Evolutionary conservation across 2,329 filamentous ascomycete species (phyloP).

Genomic region (Drechmeria coniospora): DNA sequence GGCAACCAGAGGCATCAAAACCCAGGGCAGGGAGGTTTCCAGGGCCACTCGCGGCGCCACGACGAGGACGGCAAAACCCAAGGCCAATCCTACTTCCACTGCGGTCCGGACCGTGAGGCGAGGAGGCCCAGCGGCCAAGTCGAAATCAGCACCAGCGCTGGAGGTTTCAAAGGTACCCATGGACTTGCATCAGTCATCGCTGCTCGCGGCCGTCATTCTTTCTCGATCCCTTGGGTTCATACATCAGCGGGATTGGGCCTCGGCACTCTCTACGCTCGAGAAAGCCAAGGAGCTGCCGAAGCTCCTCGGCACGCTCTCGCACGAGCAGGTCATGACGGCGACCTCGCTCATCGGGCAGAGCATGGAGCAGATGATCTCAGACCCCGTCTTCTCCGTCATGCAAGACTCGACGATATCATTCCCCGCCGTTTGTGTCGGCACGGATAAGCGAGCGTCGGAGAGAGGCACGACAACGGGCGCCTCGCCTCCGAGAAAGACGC

Average conservation of each 20-base stretch:
- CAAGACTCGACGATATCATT: slow-evolving; percentile 88
- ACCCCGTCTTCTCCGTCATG: slow-evolving; percentile 77
- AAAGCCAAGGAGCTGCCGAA: slow-evolving; percentile 29
- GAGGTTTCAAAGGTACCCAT: slow-evolving; percentile 10
- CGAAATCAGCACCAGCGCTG: slow-evolving; percentile 7
- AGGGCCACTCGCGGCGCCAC: slow-evolving; percentile 12
- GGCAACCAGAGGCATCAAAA: slow-evolving; percentile 1
- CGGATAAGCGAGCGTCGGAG: slow-evolving; percentile 24
- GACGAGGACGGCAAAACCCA: slow-evolving; percentile 9
- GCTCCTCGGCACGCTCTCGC: slow-evolving; percentile 20
- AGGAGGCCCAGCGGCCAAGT: slow-evolving; percentile 7
- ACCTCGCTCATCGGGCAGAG: slow-evolving; percentile 54
- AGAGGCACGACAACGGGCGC: slow-evolving; percentile 17
- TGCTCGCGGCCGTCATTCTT: slow-evolving; percentile 19
- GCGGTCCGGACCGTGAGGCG: slow-evolving; percentile 5
- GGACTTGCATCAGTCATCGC: slow-evolving; percentile 20
- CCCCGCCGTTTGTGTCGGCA: slow-evolving; percentile 43
- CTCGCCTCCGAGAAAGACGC: slow-evolving; percentile 20
- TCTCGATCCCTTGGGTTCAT: slow-evolving; percentile 29
- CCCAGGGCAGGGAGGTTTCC: slow-evolving; percentile 8
- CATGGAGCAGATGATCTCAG: slow-evolving; percentile 55
- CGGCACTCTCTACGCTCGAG: slow-evolving; percentile 40
- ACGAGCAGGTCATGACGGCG: slow-evolving; percentile 48
- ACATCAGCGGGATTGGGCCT: slow-evolving; percentile 37
- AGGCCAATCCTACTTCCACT: slow-evolving; percentile 2